phyloP scores from a whole-genome alignment of 805 yeast genomes.

The Pichia rugopelliculosa region DNA sequence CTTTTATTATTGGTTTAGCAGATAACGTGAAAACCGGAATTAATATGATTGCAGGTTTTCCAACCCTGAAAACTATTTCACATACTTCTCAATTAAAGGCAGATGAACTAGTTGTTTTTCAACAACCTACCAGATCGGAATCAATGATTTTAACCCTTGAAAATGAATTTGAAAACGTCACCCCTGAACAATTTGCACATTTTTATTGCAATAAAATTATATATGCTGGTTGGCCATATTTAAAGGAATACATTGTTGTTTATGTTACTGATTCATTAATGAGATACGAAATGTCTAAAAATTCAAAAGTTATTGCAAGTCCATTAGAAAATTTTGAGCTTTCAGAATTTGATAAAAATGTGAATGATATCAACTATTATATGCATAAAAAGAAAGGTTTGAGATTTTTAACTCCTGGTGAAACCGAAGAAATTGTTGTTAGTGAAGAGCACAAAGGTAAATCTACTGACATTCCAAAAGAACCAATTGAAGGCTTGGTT shows the following conservation, averaged over 20 bases:
- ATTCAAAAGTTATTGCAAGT: conserved; percentile 26
- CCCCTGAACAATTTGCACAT: conserved; percentile 58
- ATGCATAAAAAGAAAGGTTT: conserved; percentile 52
- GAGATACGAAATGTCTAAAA: conserved; percentile 38
- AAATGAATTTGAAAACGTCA: conserved; percentile 46
- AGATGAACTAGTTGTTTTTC: conserved; percentile 70
- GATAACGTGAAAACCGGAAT: conserved; percentile 63
- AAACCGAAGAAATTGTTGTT: conserved; percentile 8
- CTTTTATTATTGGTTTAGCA: conserved; percentile 48
- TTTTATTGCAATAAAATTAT: conserved; percentile 55
- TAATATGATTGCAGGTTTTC: conserved; percentile 84
- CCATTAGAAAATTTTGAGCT: conserved; percentile 41
- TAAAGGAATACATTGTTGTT: conserved; percentile 70
- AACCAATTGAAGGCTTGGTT: conserved; percentile 47
- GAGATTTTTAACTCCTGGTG: conserved; percentile 14
- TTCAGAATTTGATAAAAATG: conserved; percentile 37
- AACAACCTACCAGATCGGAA: conserved; percentile 75
- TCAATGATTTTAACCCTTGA: conserved; percentile 64
- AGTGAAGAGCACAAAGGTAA: conserved; percentile 6
- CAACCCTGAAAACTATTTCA: conserved; percentile 67
- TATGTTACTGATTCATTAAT: conserved; percentile 49
- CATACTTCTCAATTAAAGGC: conserved; percentile 45
- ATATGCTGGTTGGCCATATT: conserved; percentile 85
- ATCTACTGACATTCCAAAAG: conserved; percentile 1
- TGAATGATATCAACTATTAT: conserved; percentile 32